Base-by-base conservation (phyloP, 768 basidiomycete species). In the Glaciozyma antarctica region DNA sequence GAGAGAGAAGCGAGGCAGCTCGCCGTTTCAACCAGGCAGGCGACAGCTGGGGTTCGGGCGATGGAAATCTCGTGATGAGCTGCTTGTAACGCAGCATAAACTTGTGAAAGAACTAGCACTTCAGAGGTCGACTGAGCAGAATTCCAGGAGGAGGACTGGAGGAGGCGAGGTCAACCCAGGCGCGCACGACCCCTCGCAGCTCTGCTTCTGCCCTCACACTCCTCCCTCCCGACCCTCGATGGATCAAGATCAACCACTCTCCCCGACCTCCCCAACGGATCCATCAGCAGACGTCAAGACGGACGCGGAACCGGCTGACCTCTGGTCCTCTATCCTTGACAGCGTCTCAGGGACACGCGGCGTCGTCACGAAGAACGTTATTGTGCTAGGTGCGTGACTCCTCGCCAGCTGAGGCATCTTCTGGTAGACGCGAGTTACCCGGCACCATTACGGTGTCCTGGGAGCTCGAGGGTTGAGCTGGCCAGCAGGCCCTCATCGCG, bases 301-400 rank as follows among this genome's bases (percentile, higher is more conserved):
- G 5, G 19, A 26, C 26, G 63, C 30, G 17, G 44, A 45, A 13
- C 52, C 51, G 26, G 83, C 85, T 70, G 88, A 93, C 72, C 79
- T 97, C 48, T 98, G 94, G 94, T 87, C 86, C 4, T 88, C 88
- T 17, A 97, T 98, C 71, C 81, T 98, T 7, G 86, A 92, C 77
- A 85, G 86, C 17, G 86, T 94, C 30, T 88, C 90, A 2, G 84
- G 85, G 34, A 83, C 87, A 45, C 83, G 88, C 60, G 84, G 86
- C 16, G 87, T 85, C 73, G 88, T 88, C 21, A 86, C 88, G 24
- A 95, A 93, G 77, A 88, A 93, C 75, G 80, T 94, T 32, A 79
- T 98, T 53, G 72, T 97, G 1, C 83, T 97, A 5, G 92, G 78
- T 77, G 45, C 58, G 77, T 72, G 30, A 9, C 30, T 34, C 41